Percentiles rank a stretch among this genome's conserved stretches.
These are phyloP conservation scores for Simplicillium sp. DNA, from an alignment of 2,329 filamentous ascomycete species.

Conservation along the genomic window DNA sequence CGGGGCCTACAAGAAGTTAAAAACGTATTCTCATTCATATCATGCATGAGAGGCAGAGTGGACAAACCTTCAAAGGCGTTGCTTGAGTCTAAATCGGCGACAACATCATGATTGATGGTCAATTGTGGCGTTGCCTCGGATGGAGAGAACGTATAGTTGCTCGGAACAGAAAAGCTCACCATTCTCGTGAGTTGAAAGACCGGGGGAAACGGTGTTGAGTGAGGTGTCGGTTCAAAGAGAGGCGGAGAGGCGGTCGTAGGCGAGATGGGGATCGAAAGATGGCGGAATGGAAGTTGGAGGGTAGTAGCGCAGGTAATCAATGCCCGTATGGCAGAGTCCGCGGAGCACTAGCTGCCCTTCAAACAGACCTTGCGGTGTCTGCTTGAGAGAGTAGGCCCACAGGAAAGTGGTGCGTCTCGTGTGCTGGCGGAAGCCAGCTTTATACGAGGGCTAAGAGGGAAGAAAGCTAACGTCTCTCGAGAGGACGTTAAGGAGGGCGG, in stretches of 20 bases:
- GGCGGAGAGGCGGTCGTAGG: constrained; percentile 7
- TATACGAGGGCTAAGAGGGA: constrained; percentile 18
- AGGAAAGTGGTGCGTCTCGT: constrained; percentile 48
- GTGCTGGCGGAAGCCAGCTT: constrained; percentile 82
- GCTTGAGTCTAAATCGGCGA: constrained; percentile 83
- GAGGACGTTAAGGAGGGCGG: constrained; percentile 85
- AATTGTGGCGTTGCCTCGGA: constrained; percentile 78
- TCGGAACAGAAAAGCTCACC: constrained; percentile 73
- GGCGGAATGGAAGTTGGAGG: constrained; percentile 3
- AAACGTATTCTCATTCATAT: neutral
- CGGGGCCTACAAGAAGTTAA: constrained; percentile 52
- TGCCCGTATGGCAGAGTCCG: constrained; percentile 43
- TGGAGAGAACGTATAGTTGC: constrained; percentile 73
- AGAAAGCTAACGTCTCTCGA: constrained; percentile 49
- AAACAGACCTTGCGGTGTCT: constrained; percentile 93
- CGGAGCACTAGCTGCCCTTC: constrained; percentile 96
- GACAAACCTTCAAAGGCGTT: constrained; percentile 84
- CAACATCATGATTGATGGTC: constrained; percentile 94
- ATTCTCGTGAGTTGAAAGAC: constrained; percentile 35
- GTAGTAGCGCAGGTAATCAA: constrained; percentile 11
- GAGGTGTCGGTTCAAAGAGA: constrained; percentile 12
- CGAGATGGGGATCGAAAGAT: constrained; percentile 12
- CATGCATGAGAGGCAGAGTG: too few relatives aligned
- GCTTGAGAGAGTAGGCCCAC: constrained; percentile 98
- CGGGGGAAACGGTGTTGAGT: constrained; percentile 10